Evolutionary conservation across 768 basidiomycete species (phyloP).

Genomic region (Pisolithus marmoratus): DNA sequence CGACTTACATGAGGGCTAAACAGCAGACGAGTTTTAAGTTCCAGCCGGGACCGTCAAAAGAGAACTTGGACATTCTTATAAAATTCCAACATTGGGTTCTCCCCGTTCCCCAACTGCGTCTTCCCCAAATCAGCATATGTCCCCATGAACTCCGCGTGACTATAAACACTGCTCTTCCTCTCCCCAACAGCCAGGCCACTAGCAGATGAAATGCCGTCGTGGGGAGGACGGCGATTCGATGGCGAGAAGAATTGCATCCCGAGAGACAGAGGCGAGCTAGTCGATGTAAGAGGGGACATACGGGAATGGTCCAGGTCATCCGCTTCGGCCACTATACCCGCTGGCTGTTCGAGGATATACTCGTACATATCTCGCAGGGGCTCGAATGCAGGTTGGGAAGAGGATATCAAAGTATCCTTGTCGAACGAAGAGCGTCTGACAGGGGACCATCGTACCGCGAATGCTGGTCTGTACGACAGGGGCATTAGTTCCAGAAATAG

Average conservation of each 20-base stretch:
- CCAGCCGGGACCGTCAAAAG: constrained; percentile 58
- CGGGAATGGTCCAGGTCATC: constrained; percentile 29
- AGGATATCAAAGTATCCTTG: constrained; percentile 99
- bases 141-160: constrained; percentile 83
- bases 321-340: constrained; percentile 16
- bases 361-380: constrained; percentile 89
- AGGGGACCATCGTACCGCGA: constrained; percentile 80
- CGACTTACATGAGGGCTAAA: too few relatives aligned
- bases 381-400: constrained; percentile 91
- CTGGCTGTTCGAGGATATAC: constrained; percentile 62
- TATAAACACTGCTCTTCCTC: constrained; percentile 77
- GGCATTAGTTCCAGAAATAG: constrained; percentile 59
- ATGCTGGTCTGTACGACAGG: constrained; percentile 96
- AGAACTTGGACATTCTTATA: constrained; percentile 94
- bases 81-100: constrained; percentile 84
- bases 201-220: constrained; percentile 67
- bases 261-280: constrained; percentile 43
- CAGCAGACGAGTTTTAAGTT: too few relatives aligned
- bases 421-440: constrained; percentile 83
- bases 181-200: constrained; percentile 78
- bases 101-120: constrained; percentile 73
- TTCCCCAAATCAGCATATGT: constrained; percentile 71
- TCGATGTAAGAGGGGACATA: constrained; percentile 47
- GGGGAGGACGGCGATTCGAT: constrained; percentile 45
- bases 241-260: constrained; percentile 69